Conservation (phyloP, 1,284 basidiomycete species). For the Naganishia liquefaciens region DNA sequence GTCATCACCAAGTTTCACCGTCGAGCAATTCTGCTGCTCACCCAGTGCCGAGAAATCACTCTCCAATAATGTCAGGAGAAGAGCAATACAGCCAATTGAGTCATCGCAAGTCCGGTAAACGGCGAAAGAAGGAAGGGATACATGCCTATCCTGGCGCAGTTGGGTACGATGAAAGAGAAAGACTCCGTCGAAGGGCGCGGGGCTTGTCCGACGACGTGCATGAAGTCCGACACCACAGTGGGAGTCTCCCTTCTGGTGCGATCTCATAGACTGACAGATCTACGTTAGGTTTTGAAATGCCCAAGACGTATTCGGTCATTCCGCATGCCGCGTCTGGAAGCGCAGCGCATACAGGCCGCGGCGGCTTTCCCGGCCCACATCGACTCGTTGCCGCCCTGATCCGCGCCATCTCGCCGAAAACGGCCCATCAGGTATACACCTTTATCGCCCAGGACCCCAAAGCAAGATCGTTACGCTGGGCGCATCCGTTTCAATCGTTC, state of each 20-base stretch:
- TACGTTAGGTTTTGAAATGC: not conserved
- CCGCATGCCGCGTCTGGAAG: slow-evolving; percentile 38
- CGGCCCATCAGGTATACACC: slow-evolving; percentile 22
- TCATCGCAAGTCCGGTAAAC: not conserved
- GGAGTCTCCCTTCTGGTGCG: not conserved
- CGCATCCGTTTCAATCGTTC: slow-evolving; percentile 17
- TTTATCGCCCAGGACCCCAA: slow-evolving; percentile 5
- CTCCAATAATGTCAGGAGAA: not conserved
- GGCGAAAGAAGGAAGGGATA: not conserved
- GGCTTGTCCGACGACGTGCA: not conserved
- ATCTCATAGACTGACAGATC: no score
- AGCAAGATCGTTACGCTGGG: not conserved
- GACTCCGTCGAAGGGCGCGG: slow-evolving; percentile 2
- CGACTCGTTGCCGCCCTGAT: slow-evolving; percentile 33
- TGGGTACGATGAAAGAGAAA: slow-evolving; percentile 16
- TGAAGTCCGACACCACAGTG: not conserved
- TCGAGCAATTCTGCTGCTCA: not conserved
- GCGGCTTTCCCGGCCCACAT: slow-evolving; percentile 39
- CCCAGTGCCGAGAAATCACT: not conserved
- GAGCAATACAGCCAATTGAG: not conserved
- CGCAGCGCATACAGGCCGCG: slow-evolving; percentile 40
- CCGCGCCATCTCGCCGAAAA: slow-evolving; percentile 23
- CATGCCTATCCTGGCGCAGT: slow-evolving; percentile 4
- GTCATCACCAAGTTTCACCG: no score
- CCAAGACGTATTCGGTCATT: slow-evolving; percentile 9